Base-by-base conservation (phyloP, 1,284 basidiomycete genomes). In the Hymenochaete sp. region DNA sequence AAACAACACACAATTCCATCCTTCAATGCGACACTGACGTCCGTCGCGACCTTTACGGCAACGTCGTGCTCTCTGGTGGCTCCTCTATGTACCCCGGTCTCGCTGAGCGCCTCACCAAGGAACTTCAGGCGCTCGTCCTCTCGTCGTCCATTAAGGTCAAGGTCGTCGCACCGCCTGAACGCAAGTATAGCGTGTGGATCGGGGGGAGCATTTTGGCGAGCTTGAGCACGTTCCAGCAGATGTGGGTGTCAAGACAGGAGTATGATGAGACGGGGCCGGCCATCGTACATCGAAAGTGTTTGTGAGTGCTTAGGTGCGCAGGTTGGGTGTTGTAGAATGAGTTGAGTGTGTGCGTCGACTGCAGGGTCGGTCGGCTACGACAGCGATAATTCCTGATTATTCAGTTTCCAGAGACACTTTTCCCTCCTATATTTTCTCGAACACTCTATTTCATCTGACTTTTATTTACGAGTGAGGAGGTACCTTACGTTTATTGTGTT, bases 31-130 rank as follows among this genome's bases (percentile, higher is more conserved):
- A 87, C 62, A 68, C 83, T 43, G 82, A 88, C 66, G 81, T 88
- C 53, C 79, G 87, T 68, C 86, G 88, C 61, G 90, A 93, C 59
- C 75, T 96, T 47, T 95, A 93, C 68, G 88, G 87, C 53, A 95
- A 93, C 70, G 83, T 96, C 55, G 92, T 95, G 61, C 79, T 96
- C 59, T 95, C 92, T 45, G 93, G 93, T 64, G 93, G 93, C 68
- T 93, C 89, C 53, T 96, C 93, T 60, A 95, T 96, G 92, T 95
- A 92, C 84, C 86, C 91, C 54, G 93, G 93, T 74, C 93, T 97
- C 59, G 73, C 91, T 58, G 93, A 97, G 71, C 87, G 93, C 62
- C 93, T 98, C 91, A 91, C 93, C 74, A 95, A 95, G 76, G 93
- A 97, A 72, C 78, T 98, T 62, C 89, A 88, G 39, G 74, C 85